Evolutionary conservation across 176 grass and related monocot genomes (phyloP), one percentile per base, ranked within the genome.

Genomic region (Elymus sibiricus): DNA sequence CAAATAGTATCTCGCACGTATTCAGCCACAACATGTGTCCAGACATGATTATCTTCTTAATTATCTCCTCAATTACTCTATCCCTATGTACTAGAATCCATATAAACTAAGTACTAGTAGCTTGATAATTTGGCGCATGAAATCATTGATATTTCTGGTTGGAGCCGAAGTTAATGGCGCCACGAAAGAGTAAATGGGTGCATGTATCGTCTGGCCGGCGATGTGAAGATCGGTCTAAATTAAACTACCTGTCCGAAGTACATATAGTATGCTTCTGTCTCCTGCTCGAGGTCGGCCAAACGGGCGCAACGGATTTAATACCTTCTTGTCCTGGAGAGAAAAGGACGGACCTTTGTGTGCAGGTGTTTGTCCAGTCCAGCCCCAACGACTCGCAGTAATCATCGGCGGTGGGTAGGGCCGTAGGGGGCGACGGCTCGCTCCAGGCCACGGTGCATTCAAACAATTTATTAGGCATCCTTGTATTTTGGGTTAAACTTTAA

Each of bases 131-230:
- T 17, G 49, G 40, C 25, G 46, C 71, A 74, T 74, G 70, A 14
- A 46, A 74, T 74, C 7, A 74, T 74, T 28, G 25, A 47, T 16
- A 29, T 28, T 28, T 28, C 42, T 5, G 24, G 71, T 4, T 7
- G 70, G 70, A 26, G 70, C 11, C 0, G 61, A 62, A 53, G 49
- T 3, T 34, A 34, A 34, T 34, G 72, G 40, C 74, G 11, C 16
- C 77, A 89, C 46, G 43, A 74, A 21, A 6, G 79, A 87, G 78
- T 49, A 81, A 87, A 79, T 29, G 87, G 37, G 55, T 78, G 80
- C 74, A 83, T 88, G 79, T 44, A 59, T 46, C 4, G 61, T 26
- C 35, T 7, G 32, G 28, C 32, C 67, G 43, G 49, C 49, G 5
- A 85, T 35, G 35, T 44, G 72, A 51, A 29, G 47, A 55, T 21